These are phyloP conservation scores for Zizania palustris DNA, from an alignment of 202 grass and related monocot genomes.

Conservation along the genomic window DNA sequence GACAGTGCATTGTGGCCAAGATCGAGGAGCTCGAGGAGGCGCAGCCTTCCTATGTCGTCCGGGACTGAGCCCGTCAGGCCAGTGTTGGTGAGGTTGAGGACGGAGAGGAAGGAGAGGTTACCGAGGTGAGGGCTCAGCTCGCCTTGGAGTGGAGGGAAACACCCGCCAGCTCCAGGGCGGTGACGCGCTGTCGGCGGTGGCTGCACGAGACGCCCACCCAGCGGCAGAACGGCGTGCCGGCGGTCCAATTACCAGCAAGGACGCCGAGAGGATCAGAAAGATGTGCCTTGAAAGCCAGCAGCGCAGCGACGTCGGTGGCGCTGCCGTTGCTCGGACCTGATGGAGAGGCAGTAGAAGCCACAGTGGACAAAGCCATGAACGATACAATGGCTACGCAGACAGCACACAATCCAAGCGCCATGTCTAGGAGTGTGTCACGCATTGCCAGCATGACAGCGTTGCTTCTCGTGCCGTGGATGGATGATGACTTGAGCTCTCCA, in stretches of 20 bases:
- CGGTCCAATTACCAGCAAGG: not conserved
- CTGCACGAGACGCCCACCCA: slow-evolving; percentile 20
- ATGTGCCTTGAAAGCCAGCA: slow-evolving; percentile 9
- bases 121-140: not conserved
- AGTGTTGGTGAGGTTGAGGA: slow-evolving; percentile 52
- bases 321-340: not conserved
- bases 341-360: no score
- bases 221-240: not conserved
- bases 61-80: slow-evolving; percentile 30
- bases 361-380: no score
- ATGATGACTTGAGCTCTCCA: no score
- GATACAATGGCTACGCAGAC: no score
- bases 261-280: not conserved
- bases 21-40: slow-evolving; percentile 38
- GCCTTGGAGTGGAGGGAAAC: not conserved
- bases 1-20: slow-evolving; percentile 43
- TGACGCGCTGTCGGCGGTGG: not conserved
- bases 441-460: no score
- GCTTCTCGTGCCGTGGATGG: no score
- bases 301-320: not conserved
- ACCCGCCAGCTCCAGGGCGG: not conserved
- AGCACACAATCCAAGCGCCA: no score
- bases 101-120: slow-evolving; percentile 29
- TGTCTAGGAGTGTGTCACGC: no score
- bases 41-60: slow-evolving; percentile 7